Conservation (phyloP, 495 filamentous ascomycete species). For the Collariella sp. region DNA sequence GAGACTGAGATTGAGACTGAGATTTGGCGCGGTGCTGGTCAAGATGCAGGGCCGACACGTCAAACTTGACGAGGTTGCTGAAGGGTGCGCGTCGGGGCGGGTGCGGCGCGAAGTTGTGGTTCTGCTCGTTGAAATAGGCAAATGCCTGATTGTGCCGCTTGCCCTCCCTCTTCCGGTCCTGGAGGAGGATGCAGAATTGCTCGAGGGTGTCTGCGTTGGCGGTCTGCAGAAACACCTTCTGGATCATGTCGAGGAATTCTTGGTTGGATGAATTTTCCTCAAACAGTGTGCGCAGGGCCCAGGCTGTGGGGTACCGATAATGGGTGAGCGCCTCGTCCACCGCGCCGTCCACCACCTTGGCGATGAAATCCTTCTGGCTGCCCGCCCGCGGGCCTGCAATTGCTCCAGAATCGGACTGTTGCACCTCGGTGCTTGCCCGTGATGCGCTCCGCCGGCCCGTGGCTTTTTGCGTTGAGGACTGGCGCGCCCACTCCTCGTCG, state of each 20-base stretch:
- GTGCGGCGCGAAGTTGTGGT: slow-evolving; percentile 24
- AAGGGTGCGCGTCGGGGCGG: slow-evolving; percentile 36
- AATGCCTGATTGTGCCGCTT: slow-evolving; percentile 39
- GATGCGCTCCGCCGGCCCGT: slow-evolving; percentile 16
- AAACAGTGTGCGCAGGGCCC: slow-evolving; percentile 45
- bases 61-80: slow-evolving; percentile 32
- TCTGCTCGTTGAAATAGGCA: slow-evolving; percentile 36
- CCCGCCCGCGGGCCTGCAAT: slow-evolving; percentile 17
- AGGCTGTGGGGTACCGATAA: slow-evolving; percentile 46
- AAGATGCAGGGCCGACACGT: slow-evolving; percentile 22
- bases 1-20: too few species aligned
- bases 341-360: slow-evolving; percentile 29
- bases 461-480: slow-evolving; percentile 13
- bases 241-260: slow-evolving; percentile 39
- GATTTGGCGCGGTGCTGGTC: background rate
- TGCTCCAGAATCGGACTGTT: slow-evolving; percentile 8
- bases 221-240: slow-evolving; percentile 39
- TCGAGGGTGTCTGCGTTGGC: slow-evolving; percentile 36
- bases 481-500: slow-evolving; percentile 14
- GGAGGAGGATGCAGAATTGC: slow-evolving; percentile 36
- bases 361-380: slow-evolving; percentile 26
- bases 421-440: slow-evolving; percentile 16
- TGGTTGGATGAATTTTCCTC: slow-evolving; percentile 38
- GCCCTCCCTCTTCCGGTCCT: slow-evolving; percentile 41
- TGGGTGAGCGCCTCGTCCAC: slow-evolving; percentile 42